Conservation (phyloP, 345 rosid genomes). For the Linum tenue region DNA sequence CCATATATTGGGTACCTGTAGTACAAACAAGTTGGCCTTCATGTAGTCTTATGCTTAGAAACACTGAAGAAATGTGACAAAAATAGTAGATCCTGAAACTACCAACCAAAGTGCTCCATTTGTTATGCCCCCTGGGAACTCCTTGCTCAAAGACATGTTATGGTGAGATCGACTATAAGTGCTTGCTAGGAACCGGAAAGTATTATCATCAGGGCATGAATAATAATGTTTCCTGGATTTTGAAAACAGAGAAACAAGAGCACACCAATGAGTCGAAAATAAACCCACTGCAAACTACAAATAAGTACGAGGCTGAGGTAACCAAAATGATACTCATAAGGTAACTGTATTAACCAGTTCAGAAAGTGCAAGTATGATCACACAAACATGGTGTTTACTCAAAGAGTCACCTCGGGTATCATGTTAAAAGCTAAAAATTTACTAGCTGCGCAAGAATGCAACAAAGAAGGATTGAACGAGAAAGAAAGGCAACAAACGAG, state of each 20-base stretch:
- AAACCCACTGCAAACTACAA: conserved; percentile 2
- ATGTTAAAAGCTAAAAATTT: too few species aligned
- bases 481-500: too few species aligned
- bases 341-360: neutral
- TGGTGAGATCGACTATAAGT: conserved; percentile 68
- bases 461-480: too few species aligned
- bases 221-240: conserved; percentile 69
- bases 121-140: conserved; percentile 82
- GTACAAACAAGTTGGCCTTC: neutral
- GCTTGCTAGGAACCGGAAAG: conserved; percentile 72
- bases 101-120: conserved; percentile 87
- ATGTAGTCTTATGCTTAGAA: neutral
- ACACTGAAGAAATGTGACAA: neutral
- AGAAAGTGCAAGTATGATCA: neutral
- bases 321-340: neutral
- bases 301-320: conserved; percentile 1
- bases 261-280: conserved; percentile 3
- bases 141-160: conserved; percentile 89
- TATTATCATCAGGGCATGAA: conserved; percentile 81
- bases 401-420: too few species aligned
- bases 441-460: too few species aligned
- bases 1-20: conserved; percentile 96
- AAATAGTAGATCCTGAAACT: neutral
- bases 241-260: conserved; percentile 6
- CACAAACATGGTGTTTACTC: too few species aligned